Evolutionary conservation across 306 rosid species (phyloP).

Genomic region (Aeschynomene evenia): DNA sequence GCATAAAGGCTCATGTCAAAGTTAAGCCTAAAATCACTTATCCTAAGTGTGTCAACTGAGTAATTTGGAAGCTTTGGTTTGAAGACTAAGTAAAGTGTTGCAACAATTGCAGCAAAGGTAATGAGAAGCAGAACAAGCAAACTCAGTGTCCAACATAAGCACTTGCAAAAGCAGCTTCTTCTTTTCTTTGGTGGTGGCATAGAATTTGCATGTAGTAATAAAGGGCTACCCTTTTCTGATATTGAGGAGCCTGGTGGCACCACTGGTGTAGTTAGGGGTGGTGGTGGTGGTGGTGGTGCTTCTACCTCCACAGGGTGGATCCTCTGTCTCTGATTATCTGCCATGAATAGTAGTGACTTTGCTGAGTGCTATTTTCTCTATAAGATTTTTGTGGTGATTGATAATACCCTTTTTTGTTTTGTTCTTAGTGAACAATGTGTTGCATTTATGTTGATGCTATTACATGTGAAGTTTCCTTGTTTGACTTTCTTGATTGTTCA

Average conservation of each 20-base stretch:
- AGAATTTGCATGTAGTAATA: neutral
- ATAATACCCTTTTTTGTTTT: neutral
- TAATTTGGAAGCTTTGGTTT: slow-evolving; percentile 77
- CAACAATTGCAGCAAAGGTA: slow-evolving; percentile 56
- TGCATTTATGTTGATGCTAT: neutral
- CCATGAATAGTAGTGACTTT: slow-evolving; percentile 43
- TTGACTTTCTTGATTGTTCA: slow-evolving; percentile 32
- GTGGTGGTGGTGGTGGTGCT: slow-evolving; percentile 45
- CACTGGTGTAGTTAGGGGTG: slow-evolving; percentile 37
- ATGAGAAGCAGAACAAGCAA: slow-evolving; percentile 48
- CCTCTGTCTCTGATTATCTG: slow-evolving; percentile 58
- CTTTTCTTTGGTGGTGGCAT: slow-evolving; percentile 32
- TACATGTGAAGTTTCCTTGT: slow-evolving; percentile 12
- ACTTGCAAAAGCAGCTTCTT: slow-evolving; percentile 57
- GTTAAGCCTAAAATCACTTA: slow-evolving; percentile 63
- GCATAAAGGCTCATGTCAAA: slow-evolving; percentile 72
- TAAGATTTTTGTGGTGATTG: neutral
- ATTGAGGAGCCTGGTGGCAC: slow-evolving; percentile 35
- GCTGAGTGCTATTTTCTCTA: neutral
- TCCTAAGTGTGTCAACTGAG: slow-evolving; percentile 62
- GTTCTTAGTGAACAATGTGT: neutral
- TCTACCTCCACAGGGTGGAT: slow-evolving; percentile 61
- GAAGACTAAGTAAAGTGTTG: slow-evolving; percentile 67
- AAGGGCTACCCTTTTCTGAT: slow-evolving; percentile 46
- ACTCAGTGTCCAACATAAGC: slow-evolving; percentile 61